phyloP scores from a whole-genome alignment of 192 early-diverging fungal species.

The Entomortierella chlamydospora region DNA sequence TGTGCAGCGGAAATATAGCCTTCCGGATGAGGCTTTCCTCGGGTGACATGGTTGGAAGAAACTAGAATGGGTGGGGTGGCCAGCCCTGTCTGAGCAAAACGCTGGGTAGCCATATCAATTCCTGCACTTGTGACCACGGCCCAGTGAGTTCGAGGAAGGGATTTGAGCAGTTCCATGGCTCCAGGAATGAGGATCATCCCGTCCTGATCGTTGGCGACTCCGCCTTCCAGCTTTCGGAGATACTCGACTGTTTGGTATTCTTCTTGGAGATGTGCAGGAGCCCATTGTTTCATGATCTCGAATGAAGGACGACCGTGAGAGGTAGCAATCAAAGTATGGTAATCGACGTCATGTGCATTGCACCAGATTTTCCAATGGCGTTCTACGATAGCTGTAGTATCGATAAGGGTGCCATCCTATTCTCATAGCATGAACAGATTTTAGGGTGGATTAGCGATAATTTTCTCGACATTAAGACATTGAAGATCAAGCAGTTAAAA shows the following conservation, averaged over 20 bases:
- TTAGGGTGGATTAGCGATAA: too few relatives aligned
- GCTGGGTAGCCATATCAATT: slow-evolving; percentile 51
- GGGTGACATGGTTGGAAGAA: slow-evolving; percentile 36
- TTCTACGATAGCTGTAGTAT: slow-evolving; percentile 62
- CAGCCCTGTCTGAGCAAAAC: slow-evolving; percentile 56
- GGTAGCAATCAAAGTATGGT: slow-evolving; percentile 38
- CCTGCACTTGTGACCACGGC: slow-evolving; percentile 61
- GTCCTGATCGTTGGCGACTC: slow-evolving; percentile 40
- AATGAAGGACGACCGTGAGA: slow-evolving; percentile 65
- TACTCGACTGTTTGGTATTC: slow-evolving; percentile 28
- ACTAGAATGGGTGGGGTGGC: slow-evolving; percentile 41
- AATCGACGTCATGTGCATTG: slow-evolving; percentile 52
- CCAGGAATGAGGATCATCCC: slow-evolving; percentile 64
- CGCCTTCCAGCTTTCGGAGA: slow-evolving; percentile 11
- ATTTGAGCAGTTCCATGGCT: slow-evolving; percentile 38
- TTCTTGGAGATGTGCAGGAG: slow-evolving; percentile 38
- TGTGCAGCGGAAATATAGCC: slow-evolving; percentile 56
- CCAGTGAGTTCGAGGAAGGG: slow-evolving; percentile 35
- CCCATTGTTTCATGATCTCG: slow-evolving; percentile 59
- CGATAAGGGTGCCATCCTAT: slow-evolving; percentile 63
- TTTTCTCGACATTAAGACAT: too few relatives aligned
- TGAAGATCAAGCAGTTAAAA: too few relatives aligned
- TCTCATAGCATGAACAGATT: neutral
- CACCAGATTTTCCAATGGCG: slow-evolving; percentile 59
- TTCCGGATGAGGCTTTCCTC: slow-evolving; percentile 57